Evolutionary conservation across 2,329 filamentous ascomycete genomes (phyloP).

Genomic region (Xylariaceae sp.): DNA sequence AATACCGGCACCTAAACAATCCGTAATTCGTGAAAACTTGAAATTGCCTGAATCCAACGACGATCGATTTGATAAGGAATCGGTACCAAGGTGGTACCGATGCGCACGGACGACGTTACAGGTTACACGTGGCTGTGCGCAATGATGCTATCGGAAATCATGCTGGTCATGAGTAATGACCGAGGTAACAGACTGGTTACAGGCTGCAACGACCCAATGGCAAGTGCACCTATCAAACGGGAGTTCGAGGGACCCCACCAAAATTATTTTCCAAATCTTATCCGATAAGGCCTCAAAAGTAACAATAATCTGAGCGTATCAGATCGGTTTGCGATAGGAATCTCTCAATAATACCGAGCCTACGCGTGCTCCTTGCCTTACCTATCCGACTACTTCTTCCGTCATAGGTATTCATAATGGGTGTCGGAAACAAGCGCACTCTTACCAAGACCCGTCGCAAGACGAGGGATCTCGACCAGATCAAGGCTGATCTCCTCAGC

Average conservation of each 20-base stretch:
- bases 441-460: constrained; percentile 69
- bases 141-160: no score
- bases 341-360: background rate
- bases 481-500: constrained; percentile 74
- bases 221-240: background rate
- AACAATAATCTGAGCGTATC: background rate
- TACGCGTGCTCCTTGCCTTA: background rate
- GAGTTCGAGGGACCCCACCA: constrained; percentile 24
- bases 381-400: background rate
- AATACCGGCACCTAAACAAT: no score
- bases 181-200: background rate
- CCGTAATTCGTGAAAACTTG: no score
- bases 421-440: constrained; percentile 60
- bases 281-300: background rate
- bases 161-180: background rate
- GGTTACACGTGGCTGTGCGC: no score
- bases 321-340: background rate
- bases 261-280: constrained; percentile 20
- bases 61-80: background rate
- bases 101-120: no score
- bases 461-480: constrained; percentile 83
- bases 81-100: background rate
- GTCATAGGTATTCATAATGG: constrained; percentile 48
- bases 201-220: background rate
- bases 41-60: no score